Conservation (phyloP, 2,329 filamentous ascomycete genomes). For the Coniochaeta sp. region DNA sequence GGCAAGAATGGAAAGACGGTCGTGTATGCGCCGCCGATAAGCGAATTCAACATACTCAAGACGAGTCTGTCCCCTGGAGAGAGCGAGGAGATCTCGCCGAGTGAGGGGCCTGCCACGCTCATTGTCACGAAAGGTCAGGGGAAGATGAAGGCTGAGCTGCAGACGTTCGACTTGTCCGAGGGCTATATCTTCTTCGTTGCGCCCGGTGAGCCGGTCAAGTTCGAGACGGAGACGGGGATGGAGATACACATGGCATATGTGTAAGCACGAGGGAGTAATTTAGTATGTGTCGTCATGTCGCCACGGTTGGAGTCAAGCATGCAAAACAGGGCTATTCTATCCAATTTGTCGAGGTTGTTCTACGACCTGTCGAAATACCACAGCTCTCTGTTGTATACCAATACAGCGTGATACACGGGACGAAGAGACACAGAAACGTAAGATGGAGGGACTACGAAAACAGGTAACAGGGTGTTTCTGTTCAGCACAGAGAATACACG, state of each 20-base stretch:
- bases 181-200: constrained; percentile 63
- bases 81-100: constrained; percentile 45
- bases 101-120: constrained; percentile 56
- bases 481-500: too few relatives aligned
- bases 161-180: constrained; percentile 46
- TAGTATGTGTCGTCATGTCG: not conserved
- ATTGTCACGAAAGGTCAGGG: constrained; percentile 55
- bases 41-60: constrained; percentile 64
- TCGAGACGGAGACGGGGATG: constrained; percentile 22
- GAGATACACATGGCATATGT: constrained; percentile 30
- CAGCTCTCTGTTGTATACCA: too few relatives aligned
- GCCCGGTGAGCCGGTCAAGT: constrained; percentile 33
- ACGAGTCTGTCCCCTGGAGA: constrained; percentile 50
- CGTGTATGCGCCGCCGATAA: constrained; percentile 59
- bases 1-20: constrained; percentile 53
- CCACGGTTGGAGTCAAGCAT: too few relatives aligned
- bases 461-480: too few relatives aligned
- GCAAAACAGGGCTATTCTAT: too few relatives aligned
- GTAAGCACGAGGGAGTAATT: constrained; percentile 3
- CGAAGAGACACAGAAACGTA: too few relatives aligned
- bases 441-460: too few relatives aligned
- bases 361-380: too few relatives aligned
- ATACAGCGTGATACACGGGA: too few relatives aligned
- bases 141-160: constrained; percentile 44
- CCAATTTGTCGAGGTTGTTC: too few relatives aligned